Conservation (phyloP, 2,329 filamentous ascomycete genomes). For the Verticillium albo-atrum region DNA sequence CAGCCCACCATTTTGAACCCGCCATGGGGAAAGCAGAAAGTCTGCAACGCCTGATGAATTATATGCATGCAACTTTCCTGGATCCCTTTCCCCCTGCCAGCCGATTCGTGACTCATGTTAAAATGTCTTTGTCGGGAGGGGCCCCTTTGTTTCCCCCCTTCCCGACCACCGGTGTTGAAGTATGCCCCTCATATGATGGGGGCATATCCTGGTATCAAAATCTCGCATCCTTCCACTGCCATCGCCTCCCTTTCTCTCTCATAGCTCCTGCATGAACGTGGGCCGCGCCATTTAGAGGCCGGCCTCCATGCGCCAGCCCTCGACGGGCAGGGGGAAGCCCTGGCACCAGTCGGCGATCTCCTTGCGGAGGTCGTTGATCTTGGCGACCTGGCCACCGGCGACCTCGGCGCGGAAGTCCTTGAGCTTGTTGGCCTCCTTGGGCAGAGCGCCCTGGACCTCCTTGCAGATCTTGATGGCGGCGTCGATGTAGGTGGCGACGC, state of each 20-base stretch:
- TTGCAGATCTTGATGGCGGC: conserved; percentile 84
- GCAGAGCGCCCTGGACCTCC: conserved; percentile 76
- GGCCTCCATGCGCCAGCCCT: conserved; percentile 62
- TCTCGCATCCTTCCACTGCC: neutral
- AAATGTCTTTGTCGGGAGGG: conserved; percentile 2
- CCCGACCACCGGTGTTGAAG: conserved; percentile 5
- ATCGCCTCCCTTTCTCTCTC: neutral
- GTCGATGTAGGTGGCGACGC: conserved; percentile 87
- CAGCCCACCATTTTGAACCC: neutral
- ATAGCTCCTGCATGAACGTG: neutral
- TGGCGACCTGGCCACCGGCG: conserved; percentile 67
- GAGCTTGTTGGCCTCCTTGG: conserved; percentile 98
- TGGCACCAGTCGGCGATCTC: conserved; percentile 86
- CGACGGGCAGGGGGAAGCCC: conserved; percentile 87
- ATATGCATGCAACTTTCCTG: conserved; percentile 1
- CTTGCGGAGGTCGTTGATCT: conserved; percentile 81
- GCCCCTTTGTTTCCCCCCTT: conserved; percentile 10
- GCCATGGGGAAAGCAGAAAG: neutral
- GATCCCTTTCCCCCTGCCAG: neutral
- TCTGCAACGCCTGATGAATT: conserved; percentile 2
- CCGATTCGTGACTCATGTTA: conserved; percentile 7
- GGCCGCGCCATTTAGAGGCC: conserved; percentile 41
- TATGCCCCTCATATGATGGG: neutral
- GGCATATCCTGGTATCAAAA: conserved; percentile 1
- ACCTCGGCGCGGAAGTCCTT: conserved; percentile 99